Conservation (phyloP, 768 basidiomycete species). For the Auriscalpium orientale region DNA sequence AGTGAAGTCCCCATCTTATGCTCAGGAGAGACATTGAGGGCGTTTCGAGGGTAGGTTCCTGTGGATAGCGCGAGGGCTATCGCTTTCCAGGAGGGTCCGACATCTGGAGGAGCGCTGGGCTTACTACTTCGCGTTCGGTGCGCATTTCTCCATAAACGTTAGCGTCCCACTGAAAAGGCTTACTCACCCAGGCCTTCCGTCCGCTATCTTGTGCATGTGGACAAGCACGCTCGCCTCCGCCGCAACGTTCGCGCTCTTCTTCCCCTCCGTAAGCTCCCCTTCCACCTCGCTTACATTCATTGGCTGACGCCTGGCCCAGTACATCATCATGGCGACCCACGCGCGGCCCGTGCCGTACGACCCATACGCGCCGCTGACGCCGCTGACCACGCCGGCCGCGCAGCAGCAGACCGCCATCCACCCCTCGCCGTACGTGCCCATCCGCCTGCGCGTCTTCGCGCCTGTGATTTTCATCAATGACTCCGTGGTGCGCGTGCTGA, state of each 20-base stretch:
- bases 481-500: slow-evolving; percentile 52
- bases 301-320: slow-evolving; percentile 35
- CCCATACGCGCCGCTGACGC: slow-evolving; percentile 55
- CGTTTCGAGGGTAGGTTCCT: slow-evolving; percentile 44
- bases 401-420: slow-evolving; percentile 34
- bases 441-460: slow-evolving; percentile 71
- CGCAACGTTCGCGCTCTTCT: slow-evolving; percentile 76
- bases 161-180: neutral
- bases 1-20: slow-evolving; percentile 16
- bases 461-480: slow-evolving; percentile 73
- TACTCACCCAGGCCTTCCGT: slow-evolving; percentile 50
- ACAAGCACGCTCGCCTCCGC: slow-evolving; percentile 71
- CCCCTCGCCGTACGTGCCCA: slow-evolving; percentile 73
- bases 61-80: slow-evolving; percentile 69
- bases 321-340: slow-evolving; percentile 78
- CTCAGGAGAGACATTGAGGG: slow-evolving; percentile 9
- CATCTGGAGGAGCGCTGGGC: slow-evolving; percentile 86
- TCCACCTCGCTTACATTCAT: neutral
- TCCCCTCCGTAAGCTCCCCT: slow-evolving; percentile 54
- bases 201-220: slow-evolving; percentile 65
- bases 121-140: slow-evolving; percentile 81
- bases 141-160: slow-evolving; percentile 5
- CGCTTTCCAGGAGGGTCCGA: slow-evolving; percentile 58
- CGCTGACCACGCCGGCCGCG: slow-evolving; percentile 14
- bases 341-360: slow-evolving; percentile 68